Conservation (phyloP, 805 yeast species). For the Teunomyces kruisii region DNA sequence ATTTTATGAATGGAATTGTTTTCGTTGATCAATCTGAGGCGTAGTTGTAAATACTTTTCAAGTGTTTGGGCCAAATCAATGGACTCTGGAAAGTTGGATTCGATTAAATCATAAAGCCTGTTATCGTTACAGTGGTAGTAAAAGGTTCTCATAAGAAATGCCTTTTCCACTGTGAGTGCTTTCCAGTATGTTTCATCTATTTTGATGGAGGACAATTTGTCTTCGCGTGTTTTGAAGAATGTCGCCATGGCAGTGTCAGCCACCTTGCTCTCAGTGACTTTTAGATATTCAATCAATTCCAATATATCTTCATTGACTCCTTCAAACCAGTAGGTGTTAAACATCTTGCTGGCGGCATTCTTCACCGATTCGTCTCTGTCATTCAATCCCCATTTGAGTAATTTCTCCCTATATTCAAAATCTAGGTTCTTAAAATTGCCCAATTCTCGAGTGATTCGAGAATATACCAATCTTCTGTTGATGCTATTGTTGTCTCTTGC, state of each 20-base stretch:
- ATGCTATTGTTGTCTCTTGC: conserved; percentile 76
- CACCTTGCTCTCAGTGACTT: conserved; percentile 63
- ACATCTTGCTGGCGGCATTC: conserved; percentile 68
- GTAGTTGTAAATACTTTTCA: conserved; percentile 52
- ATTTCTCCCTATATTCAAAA: conserved; percentile 56
- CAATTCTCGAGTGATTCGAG: conserved; percentile 64
- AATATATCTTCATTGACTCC: conserved; percentile 66
- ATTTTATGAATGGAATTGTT: conserved; percentile 16
- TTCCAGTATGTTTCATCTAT: conserved; percentile 71
- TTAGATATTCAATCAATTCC: conserved; percentile 68
- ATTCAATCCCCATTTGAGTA: conserved; percentile 80
- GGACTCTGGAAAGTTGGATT: conserved; percentile 75
- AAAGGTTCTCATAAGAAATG: conserved; percentile 68
- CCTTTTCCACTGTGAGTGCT: conserved; percentile 68
- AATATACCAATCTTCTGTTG: conserved; percentile 71
- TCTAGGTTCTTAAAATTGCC: conserved; percentile 58
- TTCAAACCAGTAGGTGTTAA: conserved; percentile 71
- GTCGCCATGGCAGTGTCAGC: conserved; percentile 67
- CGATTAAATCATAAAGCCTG: conserved; percentile 54
- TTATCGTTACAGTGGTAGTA: conserved; percentile 62
- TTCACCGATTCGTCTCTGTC: conserved; percentile 80
- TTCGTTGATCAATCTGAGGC: conserved; percentile 28
- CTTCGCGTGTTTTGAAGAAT: conserved; percentile 62
- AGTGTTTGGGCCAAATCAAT: conserved; percentile 64
- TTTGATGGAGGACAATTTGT: conserved; percentile 55